Evolutionary conservation across 2,329 filamentous ascomycete species (phyloP), one percentile per base, ranked within the genome.

Genomic region (Ploettnerulaceae sp.): DNA sequence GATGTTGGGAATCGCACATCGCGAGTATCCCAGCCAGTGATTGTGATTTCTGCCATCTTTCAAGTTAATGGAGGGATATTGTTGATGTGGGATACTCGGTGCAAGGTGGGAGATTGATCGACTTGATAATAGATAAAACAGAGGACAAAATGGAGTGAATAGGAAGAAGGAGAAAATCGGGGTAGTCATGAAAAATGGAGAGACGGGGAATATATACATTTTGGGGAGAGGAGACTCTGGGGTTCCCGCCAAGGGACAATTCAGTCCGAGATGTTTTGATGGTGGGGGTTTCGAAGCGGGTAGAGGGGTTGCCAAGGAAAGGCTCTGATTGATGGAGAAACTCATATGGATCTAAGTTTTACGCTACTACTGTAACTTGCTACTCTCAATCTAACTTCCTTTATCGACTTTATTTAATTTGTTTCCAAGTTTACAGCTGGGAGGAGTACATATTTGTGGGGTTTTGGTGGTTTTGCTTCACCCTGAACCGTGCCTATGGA

Each of bases 1-100:
- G 89, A 95, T n/a, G 89, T 96, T 67, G 84, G 84, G 65, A 89
- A 89, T 58, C 84, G 80, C 64, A 89, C 82, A 70, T 89, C 84
- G 63, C 82, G 76, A 49, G 82, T 85, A 56, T 70, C 72, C 73
- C 81, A 88, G 53, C 81, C 78, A 45, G 82, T 88, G 63, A 89
- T 86, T 48, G 79, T 86, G 60, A 88, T 73, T 58, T 82, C 77
- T 39, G 68, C 57, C 72, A 75, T 75, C 18, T 24, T 26, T 26
- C n/a, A 15, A 24, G 18, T 5, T 5, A 18, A 7, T 7, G 25
- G 25, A 12, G 25, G 12, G 25, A 28, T 7, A 28, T 7, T 7
- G 12, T 12, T 12, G 25, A 28, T 28, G 25, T 12, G 25, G 25
- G 7, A 12, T 7, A 28, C 12, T 12, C 7, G 25, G 25, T 7